Base-by-base conservation (phyloP, 2,329 filamentous ascomycete genomes). In the Aspergillus felis region DNA sequence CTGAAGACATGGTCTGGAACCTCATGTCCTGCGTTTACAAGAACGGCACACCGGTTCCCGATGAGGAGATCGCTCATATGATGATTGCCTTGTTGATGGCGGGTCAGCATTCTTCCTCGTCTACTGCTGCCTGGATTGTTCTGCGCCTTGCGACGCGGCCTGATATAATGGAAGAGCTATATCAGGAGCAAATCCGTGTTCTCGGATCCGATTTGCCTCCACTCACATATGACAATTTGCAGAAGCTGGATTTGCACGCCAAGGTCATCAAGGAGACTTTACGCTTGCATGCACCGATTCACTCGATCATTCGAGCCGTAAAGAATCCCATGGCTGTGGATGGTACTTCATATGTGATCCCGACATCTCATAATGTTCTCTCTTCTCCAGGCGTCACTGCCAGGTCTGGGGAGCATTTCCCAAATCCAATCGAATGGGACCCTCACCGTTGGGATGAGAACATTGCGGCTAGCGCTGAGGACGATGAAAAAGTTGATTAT, bases 81-180 rank as follows among this genome's bases (percentile, higher is more conserved):
- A 93, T 96, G 90, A 96, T 96, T 74, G 91, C 91, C 5, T 83
- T 96, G 24, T 85, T 96, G 61, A 95, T 96, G 91, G 91, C 90
- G 58, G 91, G 91, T 56, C 91, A 96, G 73, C 91, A 96, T 79
- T 93, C 89, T 2, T 93, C 90, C 2, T 91, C 91, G 3, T 91
- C 90, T 22, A 92, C 90, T 42, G 87, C 86, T 67, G 85, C 90
- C 42, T 96, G 91, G 90, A 92, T 95, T 68, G 82, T 94, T 73
- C 82, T 95, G 44, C 88, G 87, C 63, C 84, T 96, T 41, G 91
- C 91, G 27, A 84, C 88, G 59, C 83, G 88, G 67, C 90, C 91
- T 12, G 81, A 92, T n/a, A 85, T 95, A 59, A 81, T 88, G 66
- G 89, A 95, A 66, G 89, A 93, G 66, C 84, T 96, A 14, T 89